Base-by-base conservation (phyloP, 192 early-diverging fungal genomes). In the Backusella morwellensis region DNA sequence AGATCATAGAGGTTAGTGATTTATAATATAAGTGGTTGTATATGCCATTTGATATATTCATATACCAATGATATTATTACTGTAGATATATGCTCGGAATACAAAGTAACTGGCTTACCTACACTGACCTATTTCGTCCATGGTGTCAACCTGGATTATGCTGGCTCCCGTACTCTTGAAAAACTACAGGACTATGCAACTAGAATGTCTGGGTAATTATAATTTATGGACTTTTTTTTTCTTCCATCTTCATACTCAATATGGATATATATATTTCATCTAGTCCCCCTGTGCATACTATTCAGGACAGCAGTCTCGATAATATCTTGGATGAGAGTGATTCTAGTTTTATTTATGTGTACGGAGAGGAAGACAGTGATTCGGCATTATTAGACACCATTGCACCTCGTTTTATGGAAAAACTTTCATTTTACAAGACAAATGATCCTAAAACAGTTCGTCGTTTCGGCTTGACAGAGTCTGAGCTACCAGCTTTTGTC, bases 21-120 rank as follows among this genome's bases (percentile, higher is more conserved):
- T 29, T 9, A 63, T 63, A 63, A 23, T 63, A 32, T 29, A 63
- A 11, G 21, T n/a, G 26, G 0, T 4, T 12, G 6, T 54, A 32
- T 32, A 6, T n/a, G 6, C 15, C n/a, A 7, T 56, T 56, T n/a
- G 3, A 11, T 63, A 21, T 12, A 59, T 59, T 29, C 23, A 29
- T 63, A 63, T 32, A 0, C 32, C 21, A 9, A 29, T 29, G 23
- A 3, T 21, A 56, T 56, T 21, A 63, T 59, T 6, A 29, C 21
- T 63, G 1, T 41, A 70, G 70, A 40, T 17, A 70, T 94, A 32
- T 97, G 95, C 78, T 59, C 80, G 6, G 78, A 88, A 34, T 89
- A 89, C 75, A 85, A 87, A 63, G 86, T 98, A 23, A 82, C 86
- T 47, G 95, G 93, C 17, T 97, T 93, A 82, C 97, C 97, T 29